Conservation (phyloP, 371 early-diverging fungal species). For the Blastocladiella emersonii region DNA sequence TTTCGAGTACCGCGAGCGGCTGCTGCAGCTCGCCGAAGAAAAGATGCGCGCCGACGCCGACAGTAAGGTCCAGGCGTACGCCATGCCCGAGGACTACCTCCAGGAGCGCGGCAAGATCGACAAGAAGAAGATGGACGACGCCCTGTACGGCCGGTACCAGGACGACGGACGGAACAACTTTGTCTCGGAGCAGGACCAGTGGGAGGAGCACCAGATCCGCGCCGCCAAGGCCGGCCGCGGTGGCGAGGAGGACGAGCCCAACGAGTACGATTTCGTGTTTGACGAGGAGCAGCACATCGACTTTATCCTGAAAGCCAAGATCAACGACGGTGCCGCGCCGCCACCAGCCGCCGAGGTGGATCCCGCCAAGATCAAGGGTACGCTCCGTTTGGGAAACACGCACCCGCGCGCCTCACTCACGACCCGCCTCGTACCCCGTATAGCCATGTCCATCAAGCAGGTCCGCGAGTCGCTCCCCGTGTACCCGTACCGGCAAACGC, state of each 20-base stretch:
- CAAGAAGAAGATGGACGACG: slow-evolving; percentile 74
- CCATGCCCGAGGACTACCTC: slow-evolving; percentile 84
- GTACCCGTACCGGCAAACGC: slow-evolving; percentile 59
- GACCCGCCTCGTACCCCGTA: not conserved
- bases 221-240: slow-evolving; percentile 37
- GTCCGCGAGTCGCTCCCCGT: slow-evolving; percentile 86
- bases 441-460: slow-evolving; percentile 61
- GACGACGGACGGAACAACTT: slow-evolving; percentile 25
- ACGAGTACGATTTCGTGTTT: slow-evolving; percentile 84
- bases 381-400: no score
- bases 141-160: slow-evolving; percentile 77
- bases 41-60: slow-evolving; percentile 54
- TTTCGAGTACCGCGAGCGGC: slow-evolving; percentile 65
- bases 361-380: not conserved
- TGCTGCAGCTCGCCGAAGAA: slow-evolving; percentile 68
- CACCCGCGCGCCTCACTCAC: no score
- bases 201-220: slow-evolving; percentile 76
- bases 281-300: slow-evolving; percentile 85
- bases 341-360: slow-evolving; percentile 29
- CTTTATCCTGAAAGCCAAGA: slow-evolving; percentile 65
- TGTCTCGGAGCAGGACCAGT: slow-evolving; percentile 82
- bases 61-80: slow-evolving; percentile 63
- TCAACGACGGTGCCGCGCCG: slow-evolving; percentile 40
- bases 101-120: slow-evolving; percentile 92
- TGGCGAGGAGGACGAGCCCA: slow-evolving; percentile 20